A percentile compares a stretch with the other conserved stretches of the same genome.
These are phyloP conservation scores for Annona cherimola DNA, from an alignment of 164 flowering plant genomes.

Conservation along the genomic window DNA sequence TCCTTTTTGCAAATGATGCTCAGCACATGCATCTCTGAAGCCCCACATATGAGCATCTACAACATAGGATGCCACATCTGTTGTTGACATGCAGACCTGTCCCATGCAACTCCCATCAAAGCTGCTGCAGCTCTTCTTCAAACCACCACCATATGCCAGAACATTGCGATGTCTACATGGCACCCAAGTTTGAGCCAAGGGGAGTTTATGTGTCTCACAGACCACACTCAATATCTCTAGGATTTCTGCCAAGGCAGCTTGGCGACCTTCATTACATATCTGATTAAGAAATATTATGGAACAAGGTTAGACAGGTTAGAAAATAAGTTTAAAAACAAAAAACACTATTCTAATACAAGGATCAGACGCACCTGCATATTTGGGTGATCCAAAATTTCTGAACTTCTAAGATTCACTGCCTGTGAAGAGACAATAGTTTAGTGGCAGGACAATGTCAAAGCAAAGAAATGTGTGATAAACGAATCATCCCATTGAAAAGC, in stretches of 20 bases:
- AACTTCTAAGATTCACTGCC: constrained; percentile 94
- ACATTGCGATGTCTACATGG: constrained; percentile 89
- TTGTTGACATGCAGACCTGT: constrained; percentile 90
- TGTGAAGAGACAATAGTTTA: constrained; percentile 38
- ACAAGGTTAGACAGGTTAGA: neutral
- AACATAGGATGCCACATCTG: constrained; percentile 81
- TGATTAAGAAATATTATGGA: constrained; percentile 23
- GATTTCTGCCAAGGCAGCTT: constrained; percentile 81
- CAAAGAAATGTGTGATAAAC: neutral
- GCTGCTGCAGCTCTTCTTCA: constrained; percentile 80
- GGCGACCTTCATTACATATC: constrained; percentile 91
- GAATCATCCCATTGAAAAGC: neutral
- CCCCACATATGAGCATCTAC: constrained; percentile 95
- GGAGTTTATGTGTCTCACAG: constrained; percentile 82
- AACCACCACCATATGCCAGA: constrained; percentile 80
- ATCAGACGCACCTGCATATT: constrained; percentile 50
- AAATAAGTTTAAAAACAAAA: neutral
- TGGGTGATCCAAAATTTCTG: constrained; percentile 73
- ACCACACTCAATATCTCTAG: constrained; percentile 76
- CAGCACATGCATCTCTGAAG: constrained; percentile 90
- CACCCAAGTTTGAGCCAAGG: constrained; percentile 99
- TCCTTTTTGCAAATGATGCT: constrained; percentile 89
- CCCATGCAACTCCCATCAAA: constrained; percentile 95
- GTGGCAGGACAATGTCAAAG: neutral
- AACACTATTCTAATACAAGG: neutral